These are phyloP conservation scores for Thalassiosira livingstoniorum DNA, from an alignment of 352 stramenopile genomes.

Conservation along the genomic window DNA sequence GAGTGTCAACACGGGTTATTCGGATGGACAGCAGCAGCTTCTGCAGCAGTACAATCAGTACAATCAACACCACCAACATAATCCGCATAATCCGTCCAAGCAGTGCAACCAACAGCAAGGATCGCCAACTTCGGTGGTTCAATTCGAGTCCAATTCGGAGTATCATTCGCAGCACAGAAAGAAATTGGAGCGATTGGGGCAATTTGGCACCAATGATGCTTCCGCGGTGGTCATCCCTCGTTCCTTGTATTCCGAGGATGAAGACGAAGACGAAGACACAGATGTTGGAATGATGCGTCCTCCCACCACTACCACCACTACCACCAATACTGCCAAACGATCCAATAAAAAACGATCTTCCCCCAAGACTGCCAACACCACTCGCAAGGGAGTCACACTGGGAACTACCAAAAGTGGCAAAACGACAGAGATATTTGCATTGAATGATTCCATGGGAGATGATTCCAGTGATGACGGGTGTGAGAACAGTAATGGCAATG, in stretches of 20 bases:
- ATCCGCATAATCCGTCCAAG: too few relatives aligned
- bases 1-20: neutral
- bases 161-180: too few relatives aligned
- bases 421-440: slow-evolving; percentile 1
- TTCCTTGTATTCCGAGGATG: too few relatives aligned
- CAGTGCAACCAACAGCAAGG: too few relatives aligned
- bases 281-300: neutral
- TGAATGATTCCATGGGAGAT: neutral
- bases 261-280: neutral
- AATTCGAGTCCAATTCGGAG: too few relatives aligned
- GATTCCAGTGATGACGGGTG: neutral
- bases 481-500: neutral
- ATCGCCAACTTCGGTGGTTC: too few relatives aligned
- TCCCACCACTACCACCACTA: neutral
- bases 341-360: slow-evolving; percentile 6
- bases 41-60: too few relatives aligned
- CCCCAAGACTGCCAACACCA: too few relatives aligned
- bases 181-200: too few relatives aligned
- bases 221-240: too few relatives aligned
- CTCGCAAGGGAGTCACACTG: slow-evolving; percentile 5
- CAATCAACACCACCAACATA: neutral
- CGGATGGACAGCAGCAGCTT: too few relatives aligned
- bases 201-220: too few relatives aligned
- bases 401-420: slow-evolving; percentile 15
- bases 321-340: neutral